phyloP scores from a whole-genome alignment of 148 eudicot species.

The Oxyria digyna region DNA sequence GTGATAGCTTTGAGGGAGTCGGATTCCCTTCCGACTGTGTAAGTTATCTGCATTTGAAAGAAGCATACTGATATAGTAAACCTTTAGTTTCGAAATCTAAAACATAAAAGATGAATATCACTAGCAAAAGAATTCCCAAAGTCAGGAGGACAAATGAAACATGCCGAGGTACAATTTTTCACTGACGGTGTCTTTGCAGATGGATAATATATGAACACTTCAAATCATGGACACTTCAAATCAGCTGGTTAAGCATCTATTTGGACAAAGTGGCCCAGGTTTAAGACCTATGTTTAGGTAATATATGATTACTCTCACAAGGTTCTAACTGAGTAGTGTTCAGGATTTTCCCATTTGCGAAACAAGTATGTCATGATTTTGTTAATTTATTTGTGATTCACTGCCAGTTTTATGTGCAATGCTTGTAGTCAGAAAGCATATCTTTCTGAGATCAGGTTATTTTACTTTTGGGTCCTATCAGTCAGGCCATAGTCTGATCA shows the following conservation, averaged over 20 bases:
- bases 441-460: background rate
- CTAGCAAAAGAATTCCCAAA: background rate
- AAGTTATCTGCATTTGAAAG: constrained; percentile 46
- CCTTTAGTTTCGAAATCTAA: background rate
- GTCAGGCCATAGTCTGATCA: background rate
- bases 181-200: too few relatives aligned
- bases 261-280: background rate
- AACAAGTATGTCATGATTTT: background rate
- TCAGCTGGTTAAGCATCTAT: background rate
- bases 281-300: background rate
- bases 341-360: background rate
- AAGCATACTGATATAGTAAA: constrained; percentile 6
- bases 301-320: background rate
- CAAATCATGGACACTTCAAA: background rate
- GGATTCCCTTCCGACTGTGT: constrained; percentile 83
- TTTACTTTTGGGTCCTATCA: background rate
- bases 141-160: background rate
- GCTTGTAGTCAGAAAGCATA: background rate
- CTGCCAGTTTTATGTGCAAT: background rate
- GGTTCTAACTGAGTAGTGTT: background rate
- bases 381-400: background rate
- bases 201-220: background rate
- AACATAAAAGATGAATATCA: background rate
- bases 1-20: constrained; percentile 40
- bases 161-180: too few relatives aligned